These are phyloP conservation scores for Hortiboletus flavorubellus DNA, from an alignment of 768 basidiomycete genomes.

Conservation along the genomic window DNA sequence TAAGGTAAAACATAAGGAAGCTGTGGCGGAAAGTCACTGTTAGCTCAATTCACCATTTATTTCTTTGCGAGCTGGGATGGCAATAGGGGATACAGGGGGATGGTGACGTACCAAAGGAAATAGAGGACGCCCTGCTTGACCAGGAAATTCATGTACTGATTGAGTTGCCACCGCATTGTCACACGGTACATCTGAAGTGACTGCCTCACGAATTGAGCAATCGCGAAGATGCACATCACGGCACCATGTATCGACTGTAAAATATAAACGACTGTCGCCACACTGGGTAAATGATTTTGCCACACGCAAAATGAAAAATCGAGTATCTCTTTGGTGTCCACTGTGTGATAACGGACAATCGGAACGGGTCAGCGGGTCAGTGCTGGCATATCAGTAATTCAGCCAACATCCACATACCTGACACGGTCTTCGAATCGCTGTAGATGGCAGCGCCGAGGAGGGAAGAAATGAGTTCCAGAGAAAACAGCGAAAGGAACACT, in stretches of 20 bases:
- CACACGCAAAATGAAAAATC: not conserved
- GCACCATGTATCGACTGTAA: not conserved
- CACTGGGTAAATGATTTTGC: too few relatives aligned
- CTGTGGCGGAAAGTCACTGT: not conserved
- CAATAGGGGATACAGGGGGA: not conserved
- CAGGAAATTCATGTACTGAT: not conserved
- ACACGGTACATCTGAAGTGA: not conserved
- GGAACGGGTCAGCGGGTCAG: not conserved
- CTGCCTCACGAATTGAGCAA: not conserved
- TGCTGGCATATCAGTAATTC: too few relatives aligned
- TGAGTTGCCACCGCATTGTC: not conserved
- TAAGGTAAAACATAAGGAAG: not conserved
- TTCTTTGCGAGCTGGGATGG: not conserved
- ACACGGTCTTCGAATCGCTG: not conserved
- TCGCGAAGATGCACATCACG: not conserved
- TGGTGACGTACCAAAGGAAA: not conserved
- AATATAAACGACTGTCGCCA: not conserved
- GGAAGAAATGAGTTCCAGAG: not conserved
- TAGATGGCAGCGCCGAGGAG: not conserved
- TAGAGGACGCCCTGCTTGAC: not conserved
- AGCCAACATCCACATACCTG: not conserved
- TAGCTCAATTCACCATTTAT: not conserved
- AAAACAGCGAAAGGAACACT: not conserved
- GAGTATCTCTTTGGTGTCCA: not conserved
- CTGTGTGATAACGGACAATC: not conserved